Conservation (phyloP, 805 yeast species). For the Cyberlindnera xylosilytica region DNA sequence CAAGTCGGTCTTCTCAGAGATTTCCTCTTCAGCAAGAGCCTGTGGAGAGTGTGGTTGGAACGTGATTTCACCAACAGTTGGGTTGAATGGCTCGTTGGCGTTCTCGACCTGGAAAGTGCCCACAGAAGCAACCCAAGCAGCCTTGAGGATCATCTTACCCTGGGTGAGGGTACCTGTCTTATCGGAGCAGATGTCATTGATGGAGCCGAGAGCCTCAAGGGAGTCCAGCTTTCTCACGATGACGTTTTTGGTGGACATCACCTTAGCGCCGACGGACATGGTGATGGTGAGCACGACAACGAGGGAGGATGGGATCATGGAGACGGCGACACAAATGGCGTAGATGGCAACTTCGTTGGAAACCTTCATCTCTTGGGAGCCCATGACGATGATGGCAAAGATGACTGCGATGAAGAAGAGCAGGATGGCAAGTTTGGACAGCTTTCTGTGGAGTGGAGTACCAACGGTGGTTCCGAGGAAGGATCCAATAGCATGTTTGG, state of each 20-base stretch:
- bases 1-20: conserved; percentile 7
- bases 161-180: conserved; percentile 81
- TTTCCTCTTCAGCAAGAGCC: conserved; percentile 21
- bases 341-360: conserved; percentile 79
- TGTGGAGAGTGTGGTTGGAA: conserved; percentile 21
- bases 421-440: conserved; percentile 72
- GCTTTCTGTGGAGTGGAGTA: conserved; percentile 75
- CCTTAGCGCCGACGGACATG: conserved; percentile 79
- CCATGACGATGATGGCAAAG: conserved; percentile 85
- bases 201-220: conserved; percentile 74
- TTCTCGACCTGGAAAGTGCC: conserved; percentile 56
- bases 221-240: conserved; percentile 77
- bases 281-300: conserved; percentile 82
- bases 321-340: conserved; percentile 77
- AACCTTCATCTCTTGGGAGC: conserved; percentile 72
- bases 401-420: conserved; percentile 77
- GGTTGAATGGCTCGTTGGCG: conserved; percentile 61
- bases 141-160: conserved; percentile 73
- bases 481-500: conserved; percentile 56
- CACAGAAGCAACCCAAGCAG: conserved; percentile 62
- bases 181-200: conserved; percentile 78
- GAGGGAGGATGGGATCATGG: conserved; percentile 80
- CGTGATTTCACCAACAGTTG: conserved; percentile 47
- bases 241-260: conserved; percentile 63
- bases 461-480: conserved; percentile 76